Conservation (phyloP, 2,329 filamentous ascomycete genomes). For the Fusarium poae region DNA sequence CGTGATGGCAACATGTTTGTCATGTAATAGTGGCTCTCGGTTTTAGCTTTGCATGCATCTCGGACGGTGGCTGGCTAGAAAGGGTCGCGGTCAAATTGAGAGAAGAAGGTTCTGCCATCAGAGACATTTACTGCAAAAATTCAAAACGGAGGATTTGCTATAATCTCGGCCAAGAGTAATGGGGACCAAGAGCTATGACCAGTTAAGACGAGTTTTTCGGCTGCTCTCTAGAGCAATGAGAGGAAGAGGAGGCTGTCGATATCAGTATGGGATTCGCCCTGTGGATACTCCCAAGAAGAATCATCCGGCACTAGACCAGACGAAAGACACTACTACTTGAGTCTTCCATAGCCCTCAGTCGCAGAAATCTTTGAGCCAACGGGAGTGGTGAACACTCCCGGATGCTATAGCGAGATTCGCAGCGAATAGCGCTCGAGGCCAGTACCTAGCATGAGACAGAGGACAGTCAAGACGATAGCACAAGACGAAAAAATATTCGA, state of each 20-base stretch:
- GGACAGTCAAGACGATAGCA: constrained; percentile 77
- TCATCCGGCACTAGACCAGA: constrained; percentile 52
- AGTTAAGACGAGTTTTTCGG: constrained; percentile 41
- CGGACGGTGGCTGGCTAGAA: constrained; percentile 48
- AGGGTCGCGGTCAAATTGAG: constrained; percentile 47
- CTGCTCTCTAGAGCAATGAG: constrained; percentile 37
- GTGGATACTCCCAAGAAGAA: constrained; percentile 50
- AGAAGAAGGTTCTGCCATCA: constrained; percentile 44
- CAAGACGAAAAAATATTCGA: constrained; percentile 65
- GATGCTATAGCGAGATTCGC: constrained; percentile 67
- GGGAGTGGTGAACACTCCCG: constrained; percentile 56
- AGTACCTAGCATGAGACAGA: constrained; percentile 72
- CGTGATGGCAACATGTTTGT: constrained; percentile 39
- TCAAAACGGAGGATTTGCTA: constrained; percentile 43
- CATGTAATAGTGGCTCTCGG: constrained; percentile 41
- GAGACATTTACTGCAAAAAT: constrained; percentile 44
- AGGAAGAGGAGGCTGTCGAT: constrained; percentile 48
- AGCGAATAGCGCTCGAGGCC: constrained; percentile 72
- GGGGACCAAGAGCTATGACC: constrained; percentile 46
- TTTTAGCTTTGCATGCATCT: constrained; percentile 40
- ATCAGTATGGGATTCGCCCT: constrained; percentile 46
- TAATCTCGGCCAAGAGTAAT: constrained; percentile 41
- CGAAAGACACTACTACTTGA: constrained; percentile 50
- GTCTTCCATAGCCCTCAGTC: constrained; percentile 63
- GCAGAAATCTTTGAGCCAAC: constrained; percentile 59